Percentiles rank a stretch among this genome's conserved stretches.
Conservation (phyloP, 805 yeast species). For the Helenozyma baotianmanensis region DNA sequence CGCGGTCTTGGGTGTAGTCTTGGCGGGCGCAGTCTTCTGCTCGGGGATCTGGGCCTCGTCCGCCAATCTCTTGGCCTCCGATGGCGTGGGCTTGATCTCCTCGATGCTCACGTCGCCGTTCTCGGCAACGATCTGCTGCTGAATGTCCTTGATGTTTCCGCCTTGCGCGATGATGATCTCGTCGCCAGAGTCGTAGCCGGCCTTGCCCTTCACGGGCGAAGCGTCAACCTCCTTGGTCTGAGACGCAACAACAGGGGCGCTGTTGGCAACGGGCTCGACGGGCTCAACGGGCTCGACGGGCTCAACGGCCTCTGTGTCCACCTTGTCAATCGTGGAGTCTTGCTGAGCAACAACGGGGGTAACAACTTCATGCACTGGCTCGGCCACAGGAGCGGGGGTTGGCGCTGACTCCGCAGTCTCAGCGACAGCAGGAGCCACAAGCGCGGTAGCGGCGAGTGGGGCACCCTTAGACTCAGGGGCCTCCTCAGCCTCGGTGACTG, state of each 20-base stretch:
- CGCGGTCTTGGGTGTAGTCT: constrained; percentile 6
- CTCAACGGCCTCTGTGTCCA: constrained; percentile 8
- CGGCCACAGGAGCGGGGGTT: no score
- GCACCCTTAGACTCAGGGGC: constrained; percentile 1
- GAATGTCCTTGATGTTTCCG: constrained; percentile 24
- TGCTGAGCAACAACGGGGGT: not conserved
- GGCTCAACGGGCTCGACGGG: constrained; percentile 6
- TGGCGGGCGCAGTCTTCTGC: constrained; percentile 9
- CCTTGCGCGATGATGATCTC: constrained; percentile 41
- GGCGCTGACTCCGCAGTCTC: no score
- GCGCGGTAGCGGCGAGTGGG: no score
- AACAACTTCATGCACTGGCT: no score
- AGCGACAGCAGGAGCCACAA: no score
- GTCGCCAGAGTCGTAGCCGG: constrained; percentile 21
- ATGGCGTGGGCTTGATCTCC: constrained; percentile 38
- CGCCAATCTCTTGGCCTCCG: constrained; percentile 34
- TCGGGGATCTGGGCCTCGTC: constrained; percentile 26
- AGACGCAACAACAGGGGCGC: not conserved
- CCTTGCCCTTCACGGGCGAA: constrained; percentile 13
- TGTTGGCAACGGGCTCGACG: not conserved
- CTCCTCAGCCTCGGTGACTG: constrained; percentile 8
- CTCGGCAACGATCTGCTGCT: constrained; percentile 29
- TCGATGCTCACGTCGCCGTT: constrained; percentile 35
- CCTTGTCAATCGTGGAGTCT: constrained; percentile 1
- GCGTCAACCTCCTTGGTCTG: constrained; percentile 16